Conservation (phyloP, 352 stramenopile genomes). For the Ochromonadaceae sp. region DNA sequence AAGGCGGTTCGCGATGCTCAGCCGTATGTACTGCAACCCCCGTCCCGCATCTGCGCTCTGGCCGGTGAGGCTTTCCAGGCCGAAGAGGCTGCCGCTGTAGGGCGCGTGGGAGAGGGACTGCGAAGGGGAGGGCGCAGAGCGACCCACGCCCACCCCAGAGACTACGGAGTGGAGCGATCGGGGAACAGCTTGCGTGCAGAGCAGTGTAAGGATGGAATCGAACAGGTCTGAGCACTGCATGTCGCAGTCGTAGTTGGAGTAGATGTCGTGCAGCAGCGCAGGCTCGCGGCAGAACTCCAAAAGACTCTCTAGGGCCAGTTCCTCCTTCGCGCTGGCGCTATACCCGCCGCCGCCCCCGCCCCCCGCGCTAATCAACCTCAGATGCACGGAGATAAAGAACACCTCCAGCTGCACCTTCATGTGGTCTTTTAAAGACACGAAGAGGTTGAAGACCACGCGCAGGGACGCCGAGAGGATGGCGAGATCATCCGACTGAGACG, state of each 20-base stretch:
- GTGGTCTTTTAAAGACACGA: slow-evolving; percentile 96
- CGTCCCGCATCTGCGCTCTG: slow-evolving; percentile 12
- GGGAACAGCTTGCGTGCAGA: not conserved
- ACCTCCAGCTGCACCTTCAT: slow-evolving; percentile 97
- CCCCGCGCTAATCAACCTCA: slow-evolving; percentile 57
- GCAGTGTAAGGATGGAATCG: slow-evolving; percentile 54
- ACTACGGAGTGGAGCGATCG: not conserved
- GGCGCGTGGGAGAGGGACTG: not conserved
- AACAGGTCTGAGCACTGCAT: slow-evolving; percentile 97
- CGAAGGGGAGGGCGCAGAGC: not conserved
- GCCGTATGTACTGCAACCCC: too few species aligned
- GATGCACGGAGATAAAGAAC: slow-evolving; percentile 92
- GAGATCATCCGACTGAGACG: slow-evolving; percentile 84
- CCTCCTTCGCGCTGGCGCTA: slow-evolving; percentile 37
- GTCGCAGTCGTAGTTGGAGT: slow-evolving; percentile 98
- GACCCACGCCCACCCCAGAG: not conserved
- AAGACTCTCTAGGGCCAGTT: slow-evolving; percentile 74
- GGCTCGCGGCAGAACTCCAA: slow-evolving; percentile 94
- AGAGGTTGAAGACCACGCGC: slow-evolving; percentile 97
- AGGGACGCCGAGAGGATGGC: slow-evolving; percentile 74
- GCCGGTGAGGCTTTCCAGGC: not conserved
- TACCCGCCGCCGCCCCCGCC: slow-evolving; percentile 19
- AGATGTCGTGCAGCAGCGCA: slow-evolving; percentile 91
- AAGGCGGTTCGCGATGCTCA: slow-evolving; percentile 56
- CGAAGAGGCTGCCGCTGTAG: too few species aligned